Evolutionary conservation across 768 basidiomycete genomes (phyloP), one percentile per base, ranked within the genome.

Genomic region (Coprinopsis marcescibilis): DNA sequence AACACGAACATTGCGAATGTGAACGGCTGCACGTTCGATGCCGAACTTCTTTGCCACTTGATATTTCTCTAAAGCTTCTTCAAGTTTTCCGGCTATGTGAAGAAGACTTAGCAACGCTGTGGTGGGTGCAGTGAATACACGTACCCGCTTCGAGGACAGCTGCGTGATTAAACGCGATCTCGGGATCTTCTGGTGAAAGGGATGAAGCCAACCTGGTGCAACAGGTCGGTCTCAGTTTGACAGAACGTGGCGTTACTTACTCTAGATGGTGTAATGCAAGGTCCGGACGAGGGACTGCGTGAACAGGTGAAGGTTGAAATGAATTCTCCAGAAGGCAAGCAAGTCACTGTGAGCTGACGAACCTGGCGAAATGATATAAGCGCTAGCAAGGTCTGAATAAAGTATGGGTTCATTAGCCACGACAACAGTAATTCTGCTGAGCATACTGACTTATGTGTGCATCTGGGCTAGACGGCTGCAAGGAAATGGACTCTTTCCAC

Each of bases 111-210:
- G 53, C 40, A 50, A 29, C 38, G 41, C 47, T 37, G 44, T 37
- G 26, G 38, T 46, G 29, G 33, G 43, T 47, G 17, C n/a, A 15
- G 14, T 8, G 17, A 34, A 45, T 36, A 50, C 47, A 73, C 83
- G 56, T 55, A 89, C 90, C 79, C 46, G 90, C 89, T 81, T 93
- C 90, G 50, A 92, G 74, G 56, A 93, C 88, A 36, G 89, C 90
- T 42, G 86, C 90, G 49, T 90, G 77, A 69, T 93, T 93, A 73
- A 91, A 93, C 13, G 87, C 83, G 58, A 92, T 89, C 63, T 93
- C 90, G 62, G 86, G 83, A 71, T 93, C 90, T 63, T 89, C 85
- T 37, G 90, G 90, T 49, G 83, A 77, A 55, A 93, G 76, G n/a
- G 82, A 80, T 35, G 81, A 73, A 40, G 90, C 90, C 61, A 86